Evolutionary conservation across 1,284 basidiomycete genomes (phyloP).

Genomic region (Tilletia caries): DNA sequence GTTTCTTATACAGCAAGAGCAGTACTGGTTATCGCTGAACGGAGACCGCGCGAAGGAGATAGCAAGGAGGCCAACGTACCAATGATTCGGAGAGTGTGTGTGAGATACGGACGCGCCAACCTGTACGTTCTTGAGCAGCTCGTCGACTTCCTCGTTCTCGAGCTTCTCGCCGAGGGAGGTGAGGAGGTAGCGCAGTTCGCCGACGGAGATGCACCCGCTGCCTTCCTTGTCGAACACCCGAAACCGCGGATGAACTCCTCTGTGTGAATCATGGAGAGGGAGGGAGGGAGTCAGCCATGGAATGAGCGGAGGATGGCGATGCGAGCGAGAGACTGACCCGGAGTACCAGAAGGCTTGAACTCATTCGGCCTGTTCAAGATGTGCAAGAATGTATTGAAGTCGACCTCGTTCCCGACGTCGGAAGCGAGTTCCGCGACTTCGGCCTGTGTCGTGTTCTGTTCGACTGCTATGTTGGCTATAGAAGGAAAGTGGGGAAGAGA

Average conservation of each 20-base stretch:
- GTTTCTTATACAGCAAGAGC: no score
- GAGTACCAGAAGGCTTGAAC: conserved; percentile 71
- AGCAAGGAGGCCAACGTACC: no score
- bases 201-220: conserved; percentile 91
- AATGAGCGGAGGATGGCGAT: no score
- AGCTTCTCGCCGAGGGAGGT: conserved; percentile 97
- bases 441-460: conserved; percentile 96
- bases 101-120: conserved; percentile 69
- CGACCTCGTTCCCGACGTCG: conserved; percentile 70
- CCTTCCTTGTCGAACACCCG: conserved; percentile 99
- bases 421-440: conserved; percentile 82
- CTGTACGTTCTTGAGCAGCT: conserved; percentile 89
- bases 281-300: no score
- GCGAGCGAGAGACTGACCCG: conserved; percentile 17
- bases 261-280: conserved; percentile 49
- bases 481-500: no score
- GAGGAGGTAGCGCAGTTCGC: conserved; percentile 85
- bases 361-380: conserved; percentile 93
- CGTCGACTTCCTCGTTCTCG: conserved; percentile 95
- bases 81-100: background rate
- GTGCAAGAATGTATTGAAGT: conserved; percentile 67
- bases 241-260: conserved; percentile 99
- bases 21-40: no score
- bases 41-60: no score
- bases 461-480: no score